A percentile compares a stretch with the other conserved stretches of the same genome.
phyloP scores from a whole-genome alignment of 2,329 filamentous ascomycete genomes.

The Neodidymelliopsis sp. region DNA sequence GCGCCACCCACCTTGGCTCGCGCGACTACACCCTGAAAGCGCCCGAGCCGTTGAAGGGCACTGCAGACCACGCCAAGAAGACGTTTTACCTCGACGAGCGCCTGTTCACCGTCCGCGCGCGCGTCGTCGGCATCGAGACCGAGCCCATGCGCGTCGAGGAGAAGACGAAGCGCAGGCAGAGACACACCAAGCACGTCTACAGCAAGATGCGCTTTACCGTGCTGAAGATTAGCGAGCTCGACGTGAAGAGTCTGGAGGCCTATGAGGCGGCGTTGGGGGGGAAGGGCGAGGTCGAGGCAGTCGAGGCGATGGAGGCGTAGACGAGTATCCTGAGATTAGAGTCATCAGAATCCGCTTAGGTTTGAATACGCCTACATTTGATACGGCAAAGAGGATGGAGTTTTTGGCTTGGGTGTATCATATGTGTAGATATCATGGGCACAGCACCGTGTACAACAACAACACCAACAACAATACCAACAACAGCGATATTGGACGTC shows the following conservation, averaged over 20 bases:
- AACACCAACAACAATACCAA: too few relatives aligned
- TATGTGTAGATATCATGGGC: constrained; percentile 26
- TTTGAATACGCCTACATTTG: too few relatives aligned
- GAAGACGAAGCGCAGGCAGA: constrained; percentile 70
- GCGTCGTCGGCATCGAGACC: constrained; percentile 83
- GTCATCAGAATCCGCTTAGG: too few relatives aligned
- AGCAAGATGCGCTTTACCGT: constrained; percentile 94
- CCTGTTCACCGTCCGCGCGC: constrained; percentile 83
- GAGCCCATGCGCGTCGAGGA: constrained; percentile 65
- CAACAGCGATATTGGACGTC: too few relatives aligned
- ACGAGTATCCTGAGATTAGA: too few relatives aligned
- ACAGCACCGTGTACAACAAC: constrained; percentile 13
- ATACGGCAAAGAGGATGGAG: background rate
- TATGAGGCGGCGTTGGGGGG: constrained; percentile 51
- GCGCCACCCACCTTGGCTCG: constrained; percentile 81
- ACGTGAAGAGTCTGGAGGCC: constrained; percentile 66
- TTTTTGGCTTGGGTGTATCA: constrained; percentile 19
- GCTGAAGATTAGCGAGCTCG: constrained; percentile 82
- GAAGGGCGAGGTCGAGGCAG: background rate
- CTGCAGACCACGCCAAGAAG: constrained; percentile 44
- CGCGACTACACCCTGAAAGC: constrained; percentile 87
- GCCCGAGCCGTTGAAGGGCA: constrained; percentile 41
- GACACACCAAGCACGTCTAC: constrained; percentile 74
- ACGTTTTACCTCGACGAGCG: constrained; percentile 76
- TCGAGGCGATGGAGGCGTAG: background rate